phyloP scores from a whole-genome alignment of 495 filamentous ascomycete species.

The Podospora anserina region DNA sequence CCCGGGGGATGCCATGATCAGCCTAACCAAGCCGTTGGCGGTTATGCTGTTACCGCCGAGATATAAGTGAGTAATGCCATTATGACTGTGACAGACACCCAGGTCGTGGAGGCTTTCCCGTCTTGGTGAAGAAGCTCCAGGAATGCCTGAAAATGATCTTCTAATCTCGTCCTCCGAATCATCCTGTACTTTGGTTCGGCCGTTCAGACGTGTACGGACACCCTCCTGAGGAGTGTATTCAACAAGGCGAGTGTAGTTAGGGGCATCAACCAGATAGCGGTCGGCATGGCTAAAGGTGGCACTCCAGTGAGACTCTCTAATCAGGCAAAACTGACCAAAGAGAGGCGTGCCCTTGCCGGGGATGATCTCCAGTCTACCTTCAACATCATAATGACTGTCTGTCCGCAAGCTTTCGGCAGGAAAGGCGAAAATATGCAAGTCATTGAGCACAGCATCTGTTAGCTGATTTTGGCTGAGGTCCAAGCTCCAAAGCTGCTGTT shows the following conservation, averaged over 20 bases:
- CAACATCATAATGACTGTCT: slow-evolving; percentile 26
- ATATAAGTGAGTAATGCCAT: slow-evolving; percentile 44
- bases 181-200: slow-evolving; percentile 23
- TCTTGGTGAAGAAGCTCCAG: slow-evolving; percentile 4
- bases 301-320: slow-evolving; percentile 41
- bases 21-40: slow-evolving; percentile 26
- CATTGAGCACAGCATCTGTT: slow-evolving; percentile 32
- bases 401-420: slow-evolving; percentile 17
- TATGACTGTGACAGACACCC: slow-evolving; percentile 21
- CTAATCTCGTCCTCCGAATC: slow-evolving; percentile 37
- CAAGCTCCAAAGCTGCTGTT: slow-evolving; percentile 43
- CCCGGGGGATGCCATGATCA: slow-evolving; percentile 34
- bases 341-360: slow-evolving; percentile 22
- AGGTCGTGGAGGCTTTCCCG: slow-evolving; percentile 16
- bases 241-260: slow-evolving; percentile 27
- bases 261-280: slow-evolving; percentile 41
- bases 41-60: slow-evolving; percentile 41
- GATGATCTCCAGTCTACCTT: slow-evolving; percentile 32
- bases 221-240: slow-evolving; percentile 17
- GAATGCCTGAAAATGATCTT: slow-evolving; percentile 24
- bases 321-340: slow-evolving; percentile 36
- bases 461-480: slow-evolving; percentile 45
- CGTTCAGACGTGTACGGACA: slow-evolving; percentile 32
- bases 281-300: slow-evolving; percentile 33
- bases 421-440: slow-evolving; percentile 26